phyloP scores from a whole-genome alignment of 306 rosid genomes.

The Sechiopsis laciniata region DNA sequence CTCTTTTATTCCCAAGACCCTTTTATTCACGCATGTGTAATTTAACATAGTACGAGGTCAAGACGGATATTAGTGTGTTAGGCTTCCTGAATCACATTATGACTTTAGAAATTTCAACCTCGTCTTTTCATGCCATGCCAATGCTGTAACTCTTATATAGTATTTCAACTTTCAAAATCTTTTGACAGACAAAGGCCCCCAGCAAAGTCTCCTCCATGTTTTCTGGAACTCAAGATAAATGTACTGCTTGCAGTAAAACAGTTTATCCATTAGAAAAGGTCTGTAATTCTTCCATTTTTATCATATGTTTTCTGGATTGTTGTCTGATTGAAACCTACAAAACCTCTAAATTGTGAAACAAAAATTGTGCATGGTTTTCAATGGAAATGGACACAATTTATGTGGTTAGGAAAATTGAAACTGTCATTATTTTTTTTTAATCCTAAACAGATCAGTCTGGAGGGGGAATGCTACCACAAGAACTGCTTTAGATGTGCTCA shows the following conservation, averaged over 20 bases:
- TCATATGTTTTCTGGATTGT: neutral
- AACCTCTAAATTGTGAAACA: slow-evolving; percentile 53
- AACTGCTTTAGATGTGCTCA: slow-evolving; percentile 96
- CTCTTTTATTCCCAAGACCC: too few species aligned
- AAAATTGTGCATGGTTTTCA: neutral
- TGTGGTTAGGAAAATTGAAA: slow-evolving; percentile 10
- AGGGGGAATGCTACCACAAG: slow-evolving; percentile 89
- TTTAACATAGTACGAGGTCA: too few species aligned
- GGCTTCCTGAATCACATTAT: too few species aligned
- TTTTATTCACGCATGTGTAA: too few species aligned
- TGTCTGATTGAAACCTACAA: slow-evolving; percentile 8
- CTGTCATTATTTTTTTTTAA: neutral
- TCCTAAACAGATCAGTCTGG: slow-evolving; percentile 52
- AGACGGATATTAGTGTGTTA: too few species aligned
- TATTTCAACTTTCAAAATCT: neutral
- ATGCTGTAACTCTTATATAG: neutral
- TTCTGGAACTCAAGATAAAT: slow-evolving; percentile 86
- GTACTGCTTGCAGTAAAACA: slow-evolving; percentile 69
- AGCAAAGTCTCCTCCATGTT: slow-evolving; percentile 80
- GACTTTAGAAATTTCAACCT: too few species aligned
- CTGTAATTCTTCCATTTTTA: slow-evolving; percentile 17
- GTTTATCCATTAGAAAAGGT: slow-evolving; percentile 97
- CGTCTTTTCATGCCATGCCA: too few species aligned
- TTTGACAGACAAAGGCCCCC: slow-evolving; percentile 56
- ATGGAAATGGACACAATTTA: neutral